These are phyloP conservation scores for Aureobasidium uvarum DNA, from an alignment of 2,329 filamentous ascomycete species.

Conservation along the genomic window DNA sequence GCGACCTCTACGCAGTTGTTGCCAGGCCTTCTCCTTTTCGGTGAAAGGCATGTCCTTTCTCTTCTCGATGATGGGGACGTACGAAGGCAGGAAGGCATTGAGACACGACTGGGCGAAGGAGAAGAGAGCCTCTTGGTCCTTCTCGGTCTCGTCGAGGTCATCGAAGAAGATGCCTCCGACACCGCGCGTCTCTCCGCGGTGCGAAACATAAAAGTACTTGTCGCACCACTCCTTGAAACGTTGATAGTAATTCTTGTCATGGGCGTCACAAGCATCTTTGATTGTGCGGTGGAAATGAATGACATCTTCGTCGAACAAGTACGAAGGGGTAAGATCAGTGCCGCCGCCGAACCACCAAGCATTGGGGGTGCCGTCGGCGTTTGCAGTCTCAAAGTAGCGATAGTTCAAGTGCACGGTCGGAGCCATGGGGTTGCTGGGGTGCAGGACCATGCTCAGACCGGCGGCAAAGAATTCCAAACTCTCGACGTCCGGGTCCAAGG, in stretches of 20 bases:
- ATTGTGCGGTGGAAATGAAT: conserved; percentile 95
- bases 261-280: conserved; percentile 88
- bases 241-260: conserved; percentile 88
- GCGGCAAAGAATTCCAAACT: conserved; percentile 93
- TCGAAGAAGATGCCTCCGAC: conserved; percentile 99
- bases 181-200: conserved; percentile 81
- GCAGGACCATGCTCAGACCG: conserved; percentile 86
- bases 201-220: conserved; percentile 93
- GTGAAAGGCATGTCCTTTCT: conserved; percentile 91
- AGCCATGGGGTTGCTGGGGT: conserved; percentile 93
- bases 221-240: conserved; percentile 99
- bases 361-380: conserved; percentile 74
- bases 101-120: conserved; percentile 84
- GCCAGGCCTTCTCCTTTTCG: conserved; percentile 88
- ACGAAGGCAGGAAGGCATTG: conserved; percentile 83
- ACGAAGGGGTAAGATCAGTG: conserved; percentile 86
- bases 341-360: conserved; percentile 99
- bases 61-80: conserved; percentile 81
- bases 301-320: conserved; percentile 95
- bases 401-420: conserved; percentile 98
- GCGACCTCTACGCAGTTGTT: conserved; percentile 87
- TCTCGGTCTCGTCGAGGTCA: conserved; percentile 83
- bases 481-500: conserved; percentile 73
- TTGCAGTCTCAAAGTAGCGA: conserved; percentile 95
- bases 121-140: conserved; percentile 86